Evolutionary conservation across 495 filamentous ascomycete species (phyloP), one percentile per base, ranked within the genome.

Genomic region (Aspergillus sparsus): DNA sequence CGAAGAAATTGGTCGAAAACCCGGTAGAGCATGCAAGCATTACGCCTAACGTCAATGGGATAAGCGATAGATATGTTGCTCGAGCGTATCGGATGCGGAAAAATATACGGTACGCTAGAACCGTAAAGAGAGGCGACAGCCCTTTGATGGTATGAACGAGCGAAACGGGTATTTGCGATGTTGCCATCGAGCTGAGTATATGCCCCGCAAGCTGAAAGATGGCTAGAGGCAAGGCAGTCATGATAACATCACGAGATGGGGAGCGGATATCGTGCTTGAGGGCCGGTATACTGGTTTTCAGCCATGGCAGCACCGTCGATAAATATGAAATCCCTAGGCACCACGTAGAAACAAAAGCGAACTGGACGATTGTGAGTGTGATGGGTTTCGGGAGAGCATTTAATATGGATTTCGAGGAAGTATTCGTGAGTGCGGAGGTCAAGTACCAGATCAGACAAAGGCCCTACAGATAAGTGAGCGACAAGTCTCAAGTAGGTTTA

Each of bases 101-200:
- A 66, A 96, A 76, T 60, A 94, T 71, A 12, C 95, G 88, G 74
- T 98, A 98, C 36, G 95, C 94, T 13, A 97, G 71, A 54, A 99
- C 94, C 0, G 94, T 98, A 68, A 98, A 93, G 31, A 99, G 82
- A 3, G 94, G 94, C 1, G 95, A 98, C 46, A 99, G 87, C n/a
- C 94, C 95, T 77, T 99, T 99, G 71, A 99, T 97, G 2, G 95
- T 98, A 75, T 99, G 94, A 15, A 99, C 94, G 42, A 99, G 81
- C 18, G 93, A 97, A 8, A 99, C 94, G 6, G 95, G 92, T 42
- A 98, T 98, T 62, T 92, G 89, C 45, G 90, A 86, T 51, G 92
- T 99, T 12, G 94, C 93, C 66, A 91, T 96, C 7, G 92, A 95
- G 67, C 87, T 93, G 9, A 97, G 79, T 45, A 99, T 91, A 74